Conservation (phyloP, 768 basidiomycete species). For the Atractiella rhizophila region DNA sequence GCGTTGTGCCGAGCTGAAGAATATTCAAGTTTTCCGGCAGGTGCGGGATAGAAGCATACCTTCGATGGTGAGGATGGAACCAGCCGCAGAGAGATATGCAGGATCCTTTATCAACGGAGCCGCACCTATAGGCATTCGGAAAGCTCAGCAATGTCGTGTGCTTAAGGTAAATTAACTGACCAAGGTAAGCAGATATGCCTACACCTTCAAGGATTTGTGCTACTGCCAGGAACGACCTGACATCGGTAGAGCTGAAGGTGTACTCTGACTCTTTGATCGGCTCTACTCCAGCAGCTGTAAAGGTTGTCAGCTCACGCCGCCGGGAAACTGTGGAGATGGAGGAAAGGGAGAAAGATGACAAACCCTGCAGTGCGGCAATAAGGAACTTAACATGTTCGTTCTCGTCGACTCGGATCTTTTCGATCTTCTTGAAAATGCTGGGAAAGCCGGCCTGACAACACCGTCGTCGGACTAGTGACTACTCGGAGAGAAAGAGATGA, state of each 20-base stretch:
- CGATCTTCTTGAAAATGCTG: no score
- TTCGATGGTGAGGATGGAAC: conserved; percentile 36
- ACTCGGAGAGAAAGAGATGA: neutral
- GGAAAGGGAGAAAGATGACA: no score
- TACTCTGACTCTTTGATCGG: conserved; percentile 32
- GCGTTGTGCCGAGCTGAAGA: conserved; percentile 12
- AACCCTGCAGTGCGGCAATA: conserved; percentile 25
- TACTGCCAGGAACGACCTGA: conserved; percentile 29
- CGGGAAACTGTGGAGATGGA: no score
- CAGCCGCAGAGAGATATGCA: conserved; percentile 31
- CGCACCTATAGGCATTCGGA: conserved; percentile 1
- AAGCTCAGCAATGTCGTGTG: conserved; percentile 23
- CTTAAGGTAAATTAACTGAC: conserved; percentile 27
- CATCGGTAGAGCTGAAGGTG: conserved; percentile 25
- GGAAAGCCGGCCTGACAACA: neutral
- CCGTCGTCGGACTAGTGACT: neutral
- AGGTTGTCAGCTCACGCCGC: no score
- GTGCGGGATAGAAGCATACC: conserved; percentile 14
- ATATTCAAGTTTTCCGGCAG: neutral
- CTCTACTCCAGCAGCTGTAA: conserved; percentile 5
- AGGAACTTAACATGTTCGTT: conserved; percentile 33
- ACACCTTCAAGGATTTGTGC: conserved; percentile 35
- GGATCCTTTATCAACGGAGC: conserved; percentile 10
- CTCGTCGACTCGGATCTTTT: no score
- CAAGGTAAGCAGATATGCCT: conserved; percentile 20